A percentile compares a stretch with the other conserved stretches of the same genome.
Conservation (phyloP, 1,284 basidiomycete species). For the Austroboletus novae-zelandiae region DNA sequence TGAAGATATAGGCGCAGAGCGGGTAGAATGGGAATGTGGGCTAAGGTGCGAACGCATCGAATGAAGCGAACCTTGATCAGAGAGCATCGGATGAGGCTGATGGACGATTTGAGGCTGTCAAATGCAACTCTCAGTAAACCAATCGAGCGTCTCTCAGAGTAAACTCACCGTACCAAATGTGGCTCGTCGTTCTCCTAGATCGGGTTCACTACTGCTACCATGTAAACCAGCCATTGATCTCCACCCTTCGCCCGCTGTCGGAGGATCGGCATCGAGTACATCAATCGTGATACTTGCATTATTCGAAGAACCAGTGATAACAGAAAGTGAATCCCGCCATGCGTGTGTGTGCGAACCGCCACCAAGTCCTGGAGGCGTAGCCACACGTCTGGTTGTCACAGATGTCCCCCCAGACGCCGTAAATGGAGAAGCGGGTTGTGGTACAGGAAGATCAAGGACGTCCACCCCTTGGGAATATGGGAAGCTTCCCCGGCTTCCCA, state of each 20-base stretch:
- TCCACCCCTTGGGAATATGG: slow-evolving; percentile 38
- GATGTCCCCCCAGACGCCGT: slow-evolving; percentile 35
- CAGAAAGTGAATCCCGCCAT: slow-evolving; percentile 44
- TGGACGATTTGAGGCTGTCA: slow-evolving; percentile 42
- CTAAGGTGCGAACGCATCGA: slow-evolving; percentile 55
- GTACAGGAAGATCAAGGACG: slow-evolving; percentile 59
- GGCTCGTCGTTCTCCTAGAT: slow-evolving; percentile 41
- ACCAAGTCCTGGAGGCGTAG: slow-evolving; percentile 51
- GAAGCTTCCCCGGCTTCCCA: slow-evolving; percentile 16
- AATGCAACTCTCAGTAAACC: slow-evolving; percentile 10
- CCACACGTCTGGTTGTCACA: slow-evolving; percentile 28
- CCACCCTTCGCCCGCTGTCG: slow-evolving; percentile 55
- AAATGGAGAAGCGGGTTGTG: slow-evolving; percentile 51
- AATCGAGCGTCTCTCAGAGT: slow-evolving; percentile 8
- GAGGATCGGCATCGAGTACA: slow-evolving; percentile 63
- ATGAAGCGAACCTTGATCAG: slow-evolving; percentile 60
- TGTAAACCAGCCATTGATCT: slow-evolving; percentile 44
- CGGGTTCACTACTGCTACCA: slow-evolving; percentile 19
- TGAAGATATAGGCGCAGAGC: slow-evolving; percentile 51
- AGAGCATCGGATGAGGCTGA: slow-evolving; percentile 38
- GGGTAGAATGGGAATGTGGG: slow-evolving; percentile 42
- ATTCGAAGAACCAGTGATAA: slow-evolving; percentile 34
- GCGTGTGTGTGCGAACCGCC: slow-evolving; percentile 35
- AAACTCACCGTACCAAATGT: slow-evolving; percentile 59
- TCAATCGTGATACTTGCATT: slow-evolving; percentile 47